Evolutionary conservation across 768 basidiomycete genomes (phyloP), one percentile per base, ranked within the genome.

Genomic region (Serendipita sp.): DNA sequence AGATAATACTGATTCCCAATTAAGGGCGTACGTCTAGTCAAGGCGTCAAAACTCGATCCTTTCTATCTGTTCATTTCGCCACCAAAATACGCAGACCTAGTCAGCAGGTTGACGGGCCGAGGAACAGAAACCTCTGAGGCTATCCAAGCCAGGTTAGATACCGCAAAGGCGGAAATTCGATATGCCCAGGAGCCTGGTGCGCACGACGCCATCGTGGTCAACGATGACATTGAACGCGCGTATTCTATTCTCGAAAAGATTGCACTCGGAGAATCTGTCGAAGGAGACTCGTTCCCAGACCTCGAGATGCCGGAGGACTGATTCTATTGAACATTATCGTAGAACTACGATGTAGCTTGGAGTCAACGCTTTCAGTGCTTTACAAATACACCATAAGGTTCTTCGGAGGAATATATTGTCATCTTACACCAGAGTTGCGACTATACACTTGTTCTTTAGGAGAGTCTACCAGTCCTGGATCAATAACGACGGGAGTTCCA

Each of bases 1-100:
- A 16, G 30, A 3, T 65, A 30, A 13, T 44, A n/a, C 56, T 60
- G 64, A 48, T 36, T 18, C 66, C 5, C 51, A 63, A 66, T 63
- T 41, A 74, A 94, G 91, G 95, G 95, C 60, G 90, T 98, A 66
- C 86, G 84, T 65, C 89, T 94, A 75, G 86, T 97, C 71, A 96
- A 82, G 63, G 91, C 91, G 34, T 69, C 74, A 1, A 74, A 81
- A 64, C 77, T 97, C 41, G 81, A 89, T 71, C 89, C 94, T 15
- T 80, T 96, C 67, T 96, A 86, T 74, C 80, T 94, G 68, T 98
- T 98, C 76, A 83, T 98, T 73, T 85, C 91, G 0, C 95, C 95
- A 0, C 95, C 95, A 0, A 83, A 85, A 13, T 76, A 95, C 73
- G 41, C 79, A n/a, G 77, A 76, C 8, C 84, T 98, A 44, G 82